These are phyloP conservation scores for Singerocomus inundabilis DNA, from an alignment of 1,284 basidiomycete genomes.

Conservation along the genomic window DNA sequence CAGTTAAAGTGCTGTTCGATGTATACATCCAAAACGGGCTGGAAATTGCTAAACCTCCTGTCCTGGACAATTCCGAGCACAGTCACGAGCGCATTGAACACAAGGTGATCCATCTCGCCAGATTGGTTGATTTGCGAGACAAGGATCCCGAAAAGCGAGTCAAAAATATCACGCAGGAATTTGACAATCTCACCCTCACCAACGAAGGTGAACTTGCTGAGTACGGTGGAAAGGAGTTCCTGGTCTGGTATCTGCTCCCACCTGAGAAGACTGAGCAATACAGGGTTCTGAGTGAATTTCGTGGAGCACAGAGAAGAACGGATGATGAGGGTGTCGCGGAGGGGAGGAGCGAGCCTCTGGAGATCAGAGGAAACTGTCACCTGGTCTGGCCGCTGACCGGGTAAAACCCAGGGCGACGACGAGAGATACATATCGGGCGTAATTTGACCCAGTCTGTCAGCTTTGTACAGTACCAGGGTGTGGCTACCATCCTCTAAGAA, in stretches of 20 bases:
- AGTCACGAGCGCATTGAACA: slow-evolving; percentile 89
- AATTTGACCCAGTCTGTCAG: slow-evolving; percentile 64
- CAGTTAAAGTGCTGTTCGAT: slow-evolving; percentile 88
- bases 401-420: slow-evolving; percentile 56
- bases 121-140: slow-evolving; percentile 71
- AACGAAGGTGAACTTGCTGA: slow-evolving; percentile 90
- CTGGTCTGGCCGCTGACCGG: slow-evolving; percentile 58
- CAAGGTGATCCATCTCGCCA: slow-evolving; percentile 81
- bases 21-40: slow-evolving; percentile 90
- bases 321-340: slow-evolving; percentile 79
- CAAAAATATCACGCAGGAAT: slow-evolving; percentile 90
- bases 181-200: slow-evolving; percentile 94
- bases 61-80: slow-evolving; percentile 91
- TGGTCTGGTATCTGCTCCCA: slow-evolving; percentile 78
- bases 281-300: slow-evolving; percentile 88
- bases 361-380: slow-evolving; percentile 62
- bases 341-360: slow-evolving; percentile 61
- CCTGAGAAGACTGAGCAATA: slow-evolving; percentile 78
- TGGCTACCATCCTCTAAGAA: slow-evolving; percentile 93
- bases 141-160: slow-evolving; percentile 90
- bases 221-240: slow-evolving; percentile 66
- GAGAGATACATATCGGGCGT: slow-evolving; percentile 67
- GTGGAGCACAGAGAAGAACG: slow-evolving; percentile 93
- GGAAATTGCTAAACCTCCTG: slow-evolving; percentile 94
- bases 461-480: slow-evolving; percentile 78